Conservation (phyloP, 441 rosid species). For the Melastoma candidum region DNA sequence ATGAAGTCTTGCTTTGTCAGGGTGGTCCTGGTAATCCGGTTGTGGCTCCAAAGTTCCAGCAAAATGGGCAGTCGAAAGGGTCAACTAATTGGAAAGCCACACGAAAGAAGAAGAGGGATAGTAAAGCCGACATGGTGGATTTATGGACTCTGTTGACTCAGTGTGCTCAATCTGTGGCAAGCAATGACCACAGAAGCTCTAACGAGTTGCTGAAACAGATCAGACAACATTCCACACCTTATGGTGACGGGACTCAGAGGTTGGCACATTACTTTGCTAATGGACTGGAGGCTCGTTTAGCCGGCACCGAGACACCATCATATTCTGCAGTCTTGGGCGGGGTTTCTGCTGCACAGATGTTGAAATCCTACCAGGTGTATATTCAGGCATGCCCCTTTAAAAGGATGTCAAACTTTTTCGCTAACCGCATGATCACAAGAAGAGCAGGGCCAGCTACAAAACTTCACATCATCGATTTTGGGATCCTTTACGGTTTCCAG, state of each 20-base stretch:
- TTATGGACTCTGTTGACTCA: slow-evolving; percentile 48
- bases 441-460: slow-evolving; percentile 42
- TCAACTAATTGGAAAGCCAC: slow-evolving; percentile 21
- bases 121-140: slow-evolving; percentile 49
- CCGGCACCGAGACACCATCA: slow-evolving; percentile 42
- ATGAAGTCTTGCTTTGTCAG: slow-evolving; percentile 18
- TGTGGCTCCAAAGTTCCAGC: slow-evolving; percentile 11
- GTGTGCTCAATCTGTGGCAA: slow-evolving; percentile 77
- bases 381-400: slow-evolving; percentile 55
- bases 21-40: slow-evolving; percentile 12
- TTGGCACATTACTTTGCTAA: slow-evolving; percentile 59
- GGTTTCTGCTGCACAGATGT: slow-evolving; percentile 49
- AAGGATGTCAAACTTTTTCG: slow-evolving; percentile 54
- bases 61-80: slow-evolving; percentile 22
- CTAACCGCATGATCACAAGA: slow-evolving; percentile 46
- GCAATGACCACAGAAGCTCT: slow-evolving; percentile 54
- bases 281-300: slow-evolving; percentile 70
- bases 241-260: slow-evolving; percentile 66
- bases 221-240: slow-evolving; percentile 46
- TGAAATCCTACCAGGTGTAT: slow-evolving; percentile 49
- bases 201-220: slow-evolving; percentile 56
- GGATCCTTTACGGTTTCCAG: slow-evolving; percentile 84
- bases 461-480: slow-evolving; percentile 79
- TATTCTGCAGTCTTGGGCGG: slow-evolving; percentile 20
- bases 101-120: slow-evolving; percentile 23